Percentiles rank a stretch among this genome's conserved stretches.
These are phyloP conservation scores for Copromyces sp. DNA, from an alignment of 495 filamentous ascomycete genomes.

Conservation along the genomic window DNA sequence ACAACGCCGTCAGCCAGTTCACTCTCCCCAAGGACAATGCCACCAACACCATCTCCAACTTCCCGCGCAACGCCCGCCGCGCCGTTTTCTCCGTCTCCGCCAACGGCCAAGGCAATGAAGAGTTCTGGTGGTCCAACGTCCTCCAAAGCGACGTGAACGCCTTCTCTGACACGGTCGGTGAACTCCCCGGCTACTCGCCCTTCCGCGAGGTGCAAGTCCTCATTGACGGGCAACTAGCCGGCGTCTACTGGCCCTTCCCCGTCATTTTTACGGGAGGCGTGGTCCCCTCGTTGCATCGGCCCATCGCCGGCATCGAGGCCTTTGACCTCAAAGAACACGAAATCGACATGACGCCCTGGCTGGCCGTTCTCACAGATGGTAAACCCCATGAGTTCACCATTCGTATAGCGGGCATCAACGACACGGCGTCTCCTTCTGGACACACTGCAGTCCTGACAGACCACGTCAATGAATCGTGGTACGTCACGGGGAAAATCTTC, in stretches of 20 bases:
- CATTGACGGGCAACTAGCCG: constrained; percentile 66
- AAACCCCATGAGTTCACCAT: constrained; percentile 61
- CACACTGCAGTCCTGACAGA: constrained; percentile 34
- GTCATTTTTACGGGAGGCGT: constrained; percentile 85
- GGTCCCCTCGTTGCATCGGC: constrained; percentile 70
- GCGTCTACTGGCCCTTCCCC: constrained; percentile 78
- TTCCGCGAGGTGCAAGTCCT: constrained; percentile 77
- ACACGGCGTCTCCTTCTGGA: constrained; percentile 21
- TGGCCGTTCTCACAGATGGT: constrained; percentile 59
- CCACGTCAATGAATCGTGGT: constrained; percentile 59
- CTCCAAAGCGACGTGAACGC: constrained; percentile 51
- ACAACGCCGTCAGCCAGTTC: constrained; percentile 55
- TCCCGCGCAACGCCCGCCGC: constrained; percentile 53
- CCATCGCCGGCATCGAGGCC: constrained; percentile 75
- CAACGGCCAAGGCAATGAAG: constrained; percentile 67
- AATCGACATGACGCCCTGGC: constrained; percentile 74
- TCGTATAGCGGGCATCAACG: constrained; percentile 52
- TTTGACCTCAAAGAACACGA: constrained; percentile 76
- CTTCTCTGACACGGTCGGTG: constrained; percentile 46
- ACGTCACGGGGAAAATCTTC: constrained; percentile 50
- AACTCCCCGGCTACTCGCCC: constrained; percentile 50
- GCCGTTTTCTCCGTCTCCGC: constrained; percentile 70
- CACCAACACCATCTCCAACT: constrained; percentile 38
- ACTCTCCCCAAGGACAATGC: constrained; percentile 57
- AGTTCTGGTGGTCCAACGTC: constrained; percentile 88